Percentiles rank a stretch among this genome's conserved stretches.
Evolutionary conservation across 2,329 filamentous ascomycete species (phyloP).

Genomic region (Calonectria multiphialidica): DNA sequence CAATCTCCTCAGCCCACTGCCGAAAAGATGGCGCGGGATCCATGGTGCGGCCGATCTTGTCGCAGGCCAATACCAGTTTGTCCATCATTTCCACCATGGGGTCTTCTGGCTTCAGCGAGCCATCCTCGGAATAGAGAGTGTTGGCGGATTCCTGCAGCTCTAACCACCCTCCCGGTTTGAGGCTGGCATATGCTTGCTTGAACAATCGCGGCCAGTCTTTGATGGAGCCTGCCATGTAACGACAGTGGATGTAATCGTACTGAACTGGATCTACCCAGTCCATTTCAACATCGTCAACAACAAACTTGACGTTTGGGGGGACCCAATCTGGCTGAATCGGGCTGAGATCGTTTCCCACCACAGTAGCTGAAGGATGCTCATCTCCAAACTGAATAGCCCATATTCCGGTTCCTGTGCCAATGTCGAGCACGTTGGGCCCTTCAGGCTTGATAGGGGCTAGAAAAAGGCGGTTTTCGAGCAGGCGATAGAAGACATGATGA

Average conservation of each 20-base stretch:
- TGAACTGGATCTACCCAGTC: slow-evolving; percentile 57
- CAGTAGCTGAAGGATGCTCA: slow-evolving; percentile 48
- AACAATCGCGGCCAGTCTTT: not conserved
- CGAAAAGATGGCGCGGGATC: slow-evolving; percentile 45
- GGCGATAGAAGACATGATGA: slow-evolving; percentile 49
- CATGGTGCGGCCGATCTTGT: slow-evolving; percentile 45
- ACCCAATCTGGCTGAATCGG: slow-evolving; percentile 61
- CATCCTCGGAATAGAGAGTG: slow-evolving; percentile 53
- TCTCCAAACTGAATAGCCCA: slow-evolving; percentile 63
- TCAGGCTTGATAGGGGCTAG: slow-evolving; percentile 51
- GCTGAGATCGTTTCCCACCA: slow-evolving; percentile 55
- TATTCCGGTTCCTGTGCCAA: slow-evolving; percentile 59
- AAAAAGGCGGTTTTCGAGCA: slow-evolving; percentile 51
- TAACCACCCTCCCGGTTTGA: slow-evolving; percentile 61
- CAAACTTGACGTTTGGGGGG: slow-evolving; percentile 68
- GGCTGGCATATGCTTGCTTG: slow-evolving; percentile 45
- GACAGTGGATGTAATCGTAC: slow-evolving; percentile 51
- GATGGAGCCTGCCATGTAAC: slow-evolving; percentile 51
- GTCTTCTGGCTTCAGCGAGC: slow-evolving; percentile 50
- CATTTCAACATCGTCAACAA: slow-evolving; percentile 70
- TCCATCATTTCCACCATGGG: slow-evolving; percentile 47
- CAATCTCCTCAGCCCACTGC: slow-evolving; percentile 47
- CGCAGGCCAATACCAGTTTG: slow-evolving; percentile 39
- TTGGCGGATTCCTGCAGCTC: slow-evolving; percentile 58
- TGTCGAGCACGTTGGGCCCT: slow-evolving; percentile 55